phyloP scores from a whole-genome alignment of 331 rosid genomes.

The Erythrophleum ivorense region DNA sequence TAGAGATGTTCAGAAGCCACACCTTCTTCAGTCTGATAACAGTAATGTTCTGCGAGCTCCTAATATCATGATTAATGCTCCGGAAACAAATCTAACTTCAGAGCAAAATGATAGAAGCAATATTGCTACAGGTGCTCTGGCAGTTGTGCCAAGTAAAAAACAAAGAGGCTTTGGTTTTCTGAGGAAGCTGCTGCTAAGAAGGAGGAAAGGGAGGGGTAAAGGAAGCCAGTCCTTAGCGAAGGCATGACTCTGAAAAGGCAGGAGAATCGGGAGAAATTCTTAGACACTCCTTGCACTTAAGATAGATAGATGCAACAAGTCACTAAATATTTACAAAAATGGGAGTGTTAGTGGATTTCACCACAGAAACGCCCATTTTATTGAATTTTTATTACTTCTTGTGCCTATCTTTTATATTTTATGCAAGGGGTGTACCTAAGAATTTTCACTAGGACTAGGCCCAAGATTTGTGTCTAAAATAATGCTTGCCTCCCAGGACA shows the following conservation, averaged over 20 bases:
- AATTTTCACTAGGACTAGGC: background rate
- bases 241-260: background rate
- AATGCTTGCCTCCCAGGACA: background rate
- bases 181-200: conserved; percentile 60
- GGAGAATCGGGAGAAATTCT: background rate
- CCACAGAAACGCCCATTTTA: background rate
- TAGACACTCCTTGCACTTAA: background rate
- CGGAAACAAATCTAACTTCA: conserved; percentile 38
- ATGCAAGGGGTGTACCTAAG: background rate
- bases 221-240: conserved; percentile 26
- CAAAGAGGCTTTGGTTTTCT: conserved; percentile 67
- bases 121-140: conserved; percentile 37
- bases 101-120: conserved; percentile 46
- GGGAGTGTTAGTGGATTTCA: background rate
- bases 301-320: background rate
- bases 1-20: conserved; percentile 40
- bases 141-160: conserved; percentile 59
- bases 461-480: background rate
- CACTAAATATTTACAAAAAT: background rate
- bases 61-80: conserved; percentile 25
- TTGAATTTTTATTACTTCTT: background rate
- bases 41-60: conserved; percentile 40
- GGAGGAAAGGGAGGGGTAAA: conserved; percentile 59
- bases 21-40: conserved; percentile 43
- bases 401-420: background rate